These are phyloP conservation scores for Comarum palustre DNA, from an alignment of 306 rosid species.

Conservation along the genomic window DNA sequence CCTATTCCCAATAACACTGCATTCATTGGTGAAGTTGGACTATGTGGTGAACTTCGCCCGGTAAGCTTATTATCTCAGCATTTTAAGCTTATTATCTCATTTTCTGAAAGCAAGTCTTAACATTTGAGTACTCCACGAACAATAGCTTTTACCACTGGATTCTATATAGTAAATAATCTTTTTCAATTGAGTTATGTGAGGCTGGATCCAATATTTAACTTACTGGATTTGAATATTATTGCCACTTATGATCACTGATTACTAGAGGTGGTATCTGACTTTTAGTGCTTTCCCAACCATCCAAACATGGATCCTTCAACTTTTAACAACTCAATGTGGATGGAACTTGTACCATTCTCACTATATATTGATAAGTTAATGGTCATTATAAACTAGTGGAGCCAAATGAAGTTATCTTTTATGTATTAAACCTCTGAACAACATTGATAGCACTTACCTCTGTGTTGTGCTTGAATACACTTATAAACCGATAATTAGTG, in stretches of 20 bases:
- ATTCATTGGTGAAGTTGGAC: constrained; percentile 94
- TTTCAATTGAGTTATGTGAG: background rate
- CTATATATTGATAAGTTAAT: background rate
- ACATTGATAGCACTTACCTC: background rate
- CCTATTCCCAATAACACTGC: constrained; percentile 75
- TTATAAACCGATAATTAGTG: background rate
- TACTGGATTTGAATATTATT: background rate
- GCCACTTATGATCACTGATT: background rate
- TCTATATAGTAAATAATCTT: background rate
- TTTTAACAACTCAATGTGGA: background rate
- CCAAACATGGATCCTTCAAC: background rate
- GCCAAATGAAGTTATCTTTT: background rate
- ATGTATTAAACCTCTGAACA: background rate
- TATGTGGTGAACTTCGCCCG: constrained; percentile 86
- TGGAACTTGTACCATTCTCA: background rate
- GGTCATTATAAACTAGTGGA: background rate
- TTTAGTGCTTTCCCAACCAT: background rate
- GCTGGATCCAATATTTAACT: background rate
- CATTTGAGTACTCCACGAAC: background rate
- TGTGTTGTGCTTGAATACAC: background rate
- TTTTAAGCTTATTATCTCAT: background rate
- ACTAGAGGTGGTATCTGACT: background rate
- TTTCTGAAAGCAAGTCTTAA: constrained; percentile 9
- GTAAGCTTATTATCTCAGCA: constrained; percentile 41
- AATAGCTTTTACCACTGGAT: background rate